Conservation (phyloP, 371 early-diverging fungal species). For the Conidiobolus incongruus region DNA sequence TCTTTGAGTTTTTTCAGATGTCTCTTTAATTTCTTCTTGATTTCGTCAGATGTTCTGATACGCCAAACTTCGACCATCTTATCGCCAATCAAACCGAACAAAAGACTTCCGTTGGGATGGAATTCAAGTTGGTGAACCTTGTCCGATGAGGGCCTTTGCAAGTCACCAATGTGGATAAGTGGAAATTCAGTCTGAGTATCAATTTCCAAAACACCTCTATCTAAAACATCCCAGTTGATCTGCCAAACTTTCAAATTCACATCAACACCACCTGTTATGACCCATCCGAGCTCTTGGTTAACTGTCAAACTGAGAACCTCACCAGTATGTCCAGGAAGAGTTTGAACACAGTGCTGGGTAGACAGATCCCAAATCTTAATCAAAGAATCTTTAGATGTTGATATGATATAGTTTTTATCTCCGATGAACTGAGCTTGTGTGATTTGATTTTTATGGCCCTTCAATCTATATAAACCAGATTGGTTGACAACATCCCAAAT, state of each 20-base stretch:
- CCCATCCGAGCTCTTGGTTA: constrained; percentile 22
- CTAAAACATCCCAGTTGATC: constrained; percentile 29
- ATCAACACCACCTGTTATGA: constrained; percentile 77
- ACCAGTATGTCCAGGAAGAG: constrained; percentile 70
- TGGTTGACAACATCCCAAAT: constrained; percentile 89
- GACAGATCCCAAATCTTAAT: constrained; percentile 89
- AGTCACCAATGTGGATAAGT: not conserved
- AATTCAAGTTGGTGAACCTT: constrained; percentile 19
- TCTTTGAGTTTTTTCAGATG: constrained; percentile 58
- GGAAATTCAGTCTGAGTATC: constrained; percentile 6
- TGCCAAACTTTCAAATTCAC: constrained; percentile 69
- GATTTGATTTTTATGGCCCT: constrained; percentile 86
- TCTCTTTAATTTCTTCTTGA: constrained; percentile 59
- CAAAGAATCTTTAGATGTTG: constrained; percentile 81
- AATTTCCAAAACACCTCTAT: constrained; percentile 13
- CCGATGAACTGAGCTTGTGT: constrained; percentile 25
- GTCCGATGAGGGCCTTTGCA: constrained; percentile 1
- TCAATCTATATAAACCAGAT: constrained; percentile 63
- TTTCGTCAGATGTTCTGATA: constrained; percentile 43
- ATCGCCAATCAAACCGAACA: constrained; percentile 61
- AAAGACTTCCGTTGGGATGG: constrained; percentile 41
- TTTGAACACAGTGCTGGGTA: constrained; percentile 84
- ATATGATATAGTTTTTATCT: constrained; percentile 45
- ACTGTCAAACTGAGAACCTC: constrained; percentile 78
- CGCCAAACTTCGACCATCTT: constrained; percentile 62